phyloP scores from a whole-genome alignment of 2,329 filamentous ascomycete species.

The Alternaria solani region DNA sequence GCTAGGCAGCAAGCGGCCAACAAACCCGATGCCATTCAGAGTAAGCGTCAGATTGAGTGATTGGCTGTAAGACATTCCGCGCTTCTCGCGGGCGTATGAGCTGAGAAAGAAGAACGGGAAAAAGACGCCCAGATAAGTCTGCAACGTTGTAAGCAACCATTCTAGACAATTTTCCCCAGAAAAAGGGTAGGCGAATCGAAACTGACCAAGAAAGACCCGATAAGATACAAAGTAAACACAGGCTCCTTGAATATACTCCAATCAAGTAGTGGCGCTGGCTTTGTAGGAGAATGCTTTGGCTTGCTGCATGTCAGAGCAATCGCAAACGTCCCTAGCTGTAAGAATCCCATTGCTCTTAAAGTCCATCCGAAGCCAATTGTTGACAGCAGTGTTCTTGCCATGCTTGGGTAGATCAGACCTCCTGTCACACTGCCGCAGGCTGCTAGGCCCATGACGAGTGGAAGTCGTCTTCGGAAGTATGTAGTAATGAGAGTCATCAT shows the following conservation, averaged over 20 bases:
- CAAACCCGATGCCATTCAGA: background rate
- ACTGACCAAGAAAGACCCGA: background rate
- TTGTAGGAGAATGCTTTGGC: background rate
- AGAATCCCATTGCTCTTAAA: conserved; percentile 62
- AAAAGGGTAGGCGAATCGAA: background rate
- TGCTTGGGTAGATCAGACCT: conserved; percentile 27
- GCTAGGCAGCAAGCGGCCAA: background rate
- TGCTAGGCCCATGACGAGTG: conserved; percentile 18
- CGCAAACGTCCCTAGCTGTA: background rate
- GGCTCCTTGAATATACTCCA: background rate
- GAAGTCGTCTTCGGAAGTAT: background rate
- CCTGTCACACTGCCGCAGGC: conserved; percentile 22
- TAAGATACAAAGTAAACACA: background rate
- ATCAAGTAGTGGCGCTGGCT: background rate
- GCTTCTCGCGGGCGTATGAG: background rate
- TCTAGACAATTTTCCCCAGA: no score
- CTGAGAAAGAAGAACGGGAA: conserved; percentile 2
- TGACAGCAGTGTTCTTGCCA: conserved; percentile 16
- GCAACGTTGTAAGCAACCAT: background rate
- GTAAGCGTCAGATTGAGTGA: background rate
- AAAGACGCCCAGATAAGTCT: background rate
- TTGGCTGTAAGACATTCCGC: background rate
- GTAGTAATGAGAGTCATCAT: background rate
- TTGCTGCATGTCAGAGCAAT: background rate
- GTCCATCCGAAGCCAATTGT: conserved; percentile 64